Evolutionary conservation across 495 filamentous ascomycete genomes (phyloP), one percentile per base, ranked within the genome.

Genomic region (Pseudomonodictys pantanalensis): DNA sequence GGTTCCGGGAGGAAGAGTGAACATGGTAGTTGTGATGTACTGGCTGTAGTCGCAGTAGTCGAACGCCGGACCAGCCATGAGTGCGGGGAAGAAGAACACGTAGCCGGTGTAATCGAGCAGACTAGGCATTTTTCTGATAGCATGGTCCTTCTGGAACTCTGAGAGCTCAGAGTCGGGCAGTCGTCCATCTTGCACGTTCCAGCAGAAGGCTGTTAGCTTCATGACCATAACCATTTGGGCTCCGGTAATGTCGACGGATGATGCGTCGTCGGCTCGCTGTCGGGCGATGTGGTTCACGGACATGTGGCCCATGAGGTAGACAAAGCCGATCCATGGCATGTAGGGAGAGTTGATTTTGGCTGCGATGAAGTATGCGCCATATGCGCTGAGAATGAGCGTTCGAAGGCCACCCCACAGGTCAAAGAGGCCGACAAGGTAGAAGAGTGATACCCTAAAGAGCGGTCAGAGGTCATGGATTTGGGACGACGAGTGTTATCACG

Each of bases 221-320:
- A 98, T 98, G 52, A 96, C 85, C 60, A 97, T 71, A 11, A 98
- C 93, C 93, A 98, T 98, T 73, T 98, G 93, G 0, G 93, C 92
- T 35, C 78, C 60, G 15, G 92, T 96, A 64, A 98, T 92, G 72
- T 98, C 93, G 38, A 96, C 77, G 7, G 76, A 71, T 52, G 79
- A 73, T 1, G 86, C 81, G 46, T 83, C 77, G 60, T 87, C 78
- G 30, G 77, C 73, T 45, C 86, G 81, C 66, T 95, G 90, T 28
- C 93, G 87, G 55, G 83, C 76, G 56, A 97, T 85, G 69, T 98
- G 93, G 70, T 83, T 95, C 62, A 91, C 70, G 35, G 91, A 89
- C 88, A 98, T 89, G 72, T 97, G 92, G 58, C 87, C 85, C 95
- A 98, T 98, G 52, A 95, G 69, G 73, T 92, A 97, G 52, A 90